phyloP scores from a whole-genome alignment of 2,329 filamentous ascomycete genomes.

The Arthrobotrys sphaeroides region DNA sequence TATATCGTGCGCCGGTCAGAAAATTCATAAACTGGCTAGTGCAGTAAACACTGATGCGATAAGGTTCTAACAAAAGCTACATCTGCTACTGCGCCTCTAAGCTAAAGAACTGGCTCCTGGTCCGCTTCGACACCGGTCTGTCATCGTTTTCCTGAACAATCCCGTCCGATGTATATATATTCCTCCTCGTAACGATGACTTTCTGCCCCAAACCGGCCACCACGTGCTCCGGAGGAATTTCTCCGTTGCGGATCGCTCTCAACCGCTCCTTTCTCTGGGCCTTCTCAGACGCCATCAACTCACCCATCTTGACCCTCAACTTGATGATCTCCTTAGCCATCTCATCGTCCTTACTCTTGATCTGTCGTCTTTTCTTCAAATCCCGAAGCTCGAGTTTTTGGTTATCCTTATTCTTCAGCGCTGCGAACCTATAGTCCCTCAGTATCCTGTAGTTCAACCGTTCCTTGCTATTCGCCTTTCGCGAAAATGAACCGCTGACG shows the following conservation, averaged over 20 bases:
- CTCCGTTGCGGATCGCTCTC: not conserved
- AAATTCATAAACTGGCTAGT: too few relatives aligned
- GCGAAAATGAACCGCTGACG: not conserved
- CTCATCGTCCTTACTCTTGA: slow-evolving; percentile 8
- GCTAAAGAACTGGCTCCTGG: slow-evolving; percentile 15
- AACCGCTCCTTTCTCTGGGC: not conserved
- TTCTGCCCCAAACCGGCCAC: too few relatives aligned
- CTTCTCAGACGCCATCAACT: slow-evolving; percentile 2
- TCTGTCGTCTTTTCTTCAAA: slow-evolving; percentile 6
- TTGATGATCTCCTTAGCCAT: slow-evolving; percentile 23
- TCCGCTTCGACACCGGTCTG: slow-evolving; percentile 23
- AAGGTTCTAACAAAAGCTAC: too few relatives aligned
- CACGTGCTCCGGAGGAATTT: too few relatives aligned
- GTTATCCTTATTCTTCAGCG: slow-evolving; percentile 1
- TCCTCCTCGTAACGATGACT: slow-evolving; percentile 35
- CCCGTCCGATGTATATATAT: slow-evolving; percentile 7
- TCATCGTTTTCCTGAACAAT: not conserved
- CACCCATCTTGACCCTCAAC: slow-evolving; percentile 33
- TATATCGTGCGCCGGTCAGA: too few relatives aligned
- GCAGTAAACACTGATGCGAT: too few relatives aligned
- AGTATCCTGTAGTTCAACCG: slow-evolving; percentile 12
- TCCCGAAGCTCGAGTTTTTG: slow-evolving; percentile 25
- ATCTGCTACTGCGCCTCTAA: too few relatives aligned
- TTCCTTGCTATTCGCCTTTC: slow-evolving; percentile 17
- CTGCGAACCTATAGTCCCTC: not conserved